Evolutionary conservation across 108 stramenopile genomes (phyloP).

Genomic region (Skeletonema potamos): DNA sequence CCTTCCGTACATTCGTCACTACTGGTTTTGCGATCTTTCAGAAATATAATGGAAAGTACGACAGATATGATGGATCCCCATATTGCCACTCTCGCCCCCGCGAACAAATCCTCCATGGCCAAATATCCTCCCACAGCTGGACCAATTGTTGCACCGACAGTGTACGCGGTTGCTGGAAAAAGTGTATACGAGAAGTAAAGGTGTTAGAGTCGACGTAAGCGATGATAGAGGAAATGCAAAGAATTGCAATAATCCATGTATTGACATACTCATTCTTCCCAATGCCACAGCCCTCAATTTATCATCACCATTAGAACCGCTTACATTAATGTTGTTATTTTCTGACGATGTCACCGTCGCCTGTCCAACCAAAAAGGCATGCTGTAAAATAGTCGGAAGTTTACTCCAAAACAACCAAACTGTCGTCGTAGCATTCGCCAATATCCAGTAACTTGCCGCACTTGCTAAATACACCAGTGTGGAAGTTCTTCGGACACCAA

Average conservation of each 20-base stretch:
- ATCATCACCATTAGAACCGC: conserved; percentile 20
- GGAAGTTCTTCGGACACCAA: conserved; percentile 60
- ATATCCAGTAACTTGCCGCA: conserved; percentile 61
- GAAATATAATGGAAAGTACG: conserved; percentile 49
- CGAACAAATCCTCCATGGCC: conserved; percentile 64
- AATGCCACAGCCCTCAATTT: conserved; percentile 58
- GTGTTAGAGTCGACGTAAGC: no score
- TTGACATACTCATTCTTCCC: conserved; percentile 45
- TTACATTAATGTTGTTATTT: not conserved
- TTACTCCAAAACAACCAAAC: conserved; percentile 62
- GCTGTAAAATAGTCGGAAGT: conserved; percentile 69
- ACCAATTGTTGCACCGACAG: conserved; percentile 73
- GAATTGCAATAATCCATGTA: not conserved
- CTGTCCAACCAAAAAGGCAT: conserved; percentile 80
- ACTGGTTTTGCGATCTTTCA: conserved; percentile 33
- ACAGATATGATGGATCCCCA: conserved; percentile 67
- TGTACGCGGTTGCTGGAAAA: conserved; percentile 59
- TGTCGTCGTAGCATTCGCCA: conserved; percentile 56
- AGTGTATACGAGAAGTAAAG: not conserved
- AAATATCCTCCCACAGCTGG: conserved; percentile 74
- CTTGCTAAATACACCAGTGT: conserved; percentile 63
- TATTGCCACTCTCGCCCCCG: conserved; percentile 73
- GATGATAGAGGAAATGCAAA: no score
- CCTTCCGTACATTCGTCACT: not conserved
- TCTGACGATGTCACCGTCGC: conserved; percentile 57